phyloP scores from a whole-genome alignment of 2,329 filamentous ascomycete species.

The Drechslerella coelobrocha region DNA sequence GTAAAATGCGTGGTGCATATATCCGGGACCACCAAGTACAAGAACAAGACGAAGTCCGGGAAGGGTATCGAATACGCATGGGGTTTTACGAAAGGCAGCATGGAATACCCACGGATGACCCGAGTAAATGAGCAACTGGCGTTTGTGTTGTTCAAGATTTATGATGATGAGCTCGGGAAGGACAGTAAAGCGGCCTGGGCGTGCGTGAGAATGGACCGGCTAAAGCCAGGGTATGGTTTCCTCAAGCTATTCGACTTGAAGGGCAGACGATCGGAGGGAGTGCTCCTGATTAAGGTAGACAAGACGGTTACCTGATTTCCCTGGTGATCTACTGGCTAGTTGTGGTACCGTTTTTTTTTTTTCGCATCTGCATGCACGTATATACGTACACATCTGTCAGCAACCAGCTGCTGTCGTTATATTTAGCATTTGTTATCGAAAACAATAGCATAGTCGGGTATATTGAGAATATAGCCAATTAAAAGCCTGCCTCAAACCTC shows the following conservation, averaged over 20 bases:
- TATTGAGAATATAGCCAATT: background rate
- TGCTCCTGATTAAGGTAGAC: constrained; percentile 75
- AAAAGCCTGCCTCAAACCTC: background rate
- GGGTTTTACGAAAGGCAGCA: constrained; percentile 55
- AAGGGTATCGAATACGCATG: constrained; percentile 53
- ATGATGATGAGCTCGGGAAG: constrained; percentile 80
- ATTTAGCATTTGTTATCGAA: no score
- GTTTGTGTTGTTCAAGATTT: constrained; percentile 76
- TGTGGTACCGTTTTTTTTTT: background rate
- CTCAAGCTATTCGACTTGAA: constrained; percentile 75
- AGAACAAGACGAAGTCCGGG: constrained; percentile 60
- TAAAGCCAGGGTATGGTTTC: constrained; percentile 77
- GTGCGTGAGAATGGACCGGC: constrained; percentile 81
- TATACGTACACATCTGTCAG: no score
- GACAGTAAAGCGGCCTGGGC: constrained; percentile 87
- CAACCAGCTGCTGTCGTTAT: no score
- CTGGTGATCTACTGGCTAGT: background rate
- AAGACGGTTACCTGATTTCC: constrained; percentile 61
- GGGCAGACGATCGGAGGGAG: constrained; percentile 71
- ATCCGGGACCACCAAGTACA: constrained; percentile 62
- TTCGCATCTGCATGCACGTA: no score
- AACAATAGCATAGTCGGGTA: no score
- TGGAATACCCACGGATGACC: constrained; percentile 60
- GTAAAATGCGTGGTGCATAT: constrained; percentile 69
- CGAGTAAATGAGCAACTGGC: constrained; percentile 61